Base-by-base conservation (phyloP, 208 protist species). In the Trypanosoma platydactyli region DNA sequence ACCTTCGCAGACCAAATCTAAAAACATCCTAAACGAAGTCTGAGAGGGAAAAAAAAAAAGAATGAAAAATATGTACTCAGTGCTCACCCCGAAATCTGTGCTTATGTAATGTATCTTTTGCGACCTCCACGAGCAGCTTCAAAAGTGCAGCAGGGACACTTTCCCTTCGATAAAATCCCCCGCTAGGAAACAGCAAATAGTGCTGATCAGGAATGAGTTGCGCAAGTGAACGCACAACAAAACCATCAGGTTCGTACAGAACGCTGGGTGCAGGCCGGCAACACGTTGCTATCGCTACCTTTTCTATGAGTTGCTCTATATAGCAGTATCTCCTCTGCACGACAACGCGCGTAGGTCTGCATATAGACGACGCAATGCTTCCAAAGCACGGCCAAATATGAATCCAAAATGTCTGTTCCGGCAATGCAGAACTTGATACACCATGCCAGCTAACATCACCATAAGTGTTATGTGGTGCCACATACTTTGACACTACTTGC, bases 371-470 rank as follows among this genome's bases (percentile, higher is more conserved):
- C 18, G 54, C 52, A 29, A 62, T 62, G 6, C 51, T 79, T 2
- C 82, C 79, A 53, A 88, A 86, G 48, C 78, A 81, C 1, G 79
- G 83, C 83, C 83, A 89, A 7, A 89, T 57, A 60, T 81, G 33
- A 45, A 89, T 79, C 83, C 83, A 89, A 70, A 83, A 81, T 0
- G 50, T 71, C 27, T 41, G n/a, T 24, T 44, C 52, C 1, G 33
- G 18, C 48, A 40, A 13, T 20, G 38, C n/a, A 20, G 45, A 55
- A 16, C 0, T n/a, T 55, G 46, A 30, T 52, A 22, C 15, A 45
- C 13, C 13, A 61, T 51, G 35, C 30, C 7, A 38, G 15, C 11
- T 25, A 29, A 33, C 20, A 18, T 30, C 30, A 22, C 38, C 27
- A 33, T 49, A 20, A 15, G 55, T 20, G 41, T n/a, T 38, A 3